Evolutionary conservation across 768 basidiomycete genomes (phyloP).

Genomic region (Boletus fagicola): DNA sequence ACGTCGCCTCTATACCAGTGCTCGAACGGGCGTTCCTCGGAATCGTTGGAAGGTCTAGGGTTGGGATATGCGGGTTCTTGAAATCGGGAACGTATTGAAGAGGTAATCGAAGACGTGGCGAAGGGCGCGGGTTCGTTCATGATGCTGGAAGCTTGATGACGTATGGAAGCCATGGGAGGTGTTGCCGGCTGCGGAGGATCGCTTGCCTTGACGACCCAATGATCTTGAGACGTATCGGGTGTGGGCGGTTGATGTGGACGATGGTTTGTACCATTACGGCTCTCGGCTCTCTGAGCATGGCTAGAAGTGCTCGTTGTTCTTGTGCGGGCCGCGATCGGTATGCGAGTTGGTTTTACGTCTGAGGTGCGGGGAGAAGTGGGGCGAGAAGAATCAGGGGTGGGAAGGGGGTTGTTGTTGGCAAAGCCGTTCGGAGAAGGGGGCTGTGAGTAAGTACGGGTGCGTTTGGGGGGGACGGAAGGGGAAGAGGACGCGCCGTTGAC

Average conservation of each 20-base stretch:
- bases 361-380: conserved; percentile 45
- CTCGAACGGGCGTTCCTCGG: conserved; percentile 80
- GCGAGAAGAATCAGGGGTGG: conserved; percentile 39
- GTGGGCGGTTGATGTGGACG: conserved; percentile 26
- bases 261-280: conserved; percentile 31
- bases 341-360: conserved; percentile 45
- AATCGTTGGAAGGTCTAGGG: conserved; percentile 65
- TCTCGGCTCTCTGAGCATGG: conserved; percentile 37
- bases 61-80: conserved; percentile 35
- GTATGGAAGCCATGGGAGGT: conserved; percentile 34
- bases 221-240: conserved; percentile 32
- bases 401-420: conserved; percentile 29
- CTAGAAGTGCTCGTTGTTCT: conserved; percentile 44
- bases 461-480: conserved; percentile 40
- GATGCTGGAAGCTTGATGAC: conserved; percentile 46
- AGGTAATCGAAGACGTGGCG: conserved; percentile 41
- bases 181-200: conserved; percentile 32
- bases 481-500: conserved; percentile 31
- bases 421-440: conserved; percentile 37
- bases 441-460: conserved; percentile 65
- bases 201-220: conserved; percentile 30
- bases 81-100: conserved; percentile 39
- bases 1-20: conserved; percentile 91
- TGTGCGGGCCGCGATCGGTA: conserved; percentile 43
- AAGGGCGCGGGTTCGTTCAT: conserved; percentile 69